Evolutionary conservation across 1,284 basidiomycete species (phyloP), one percentile per base, ranked within the genome.

Genomic region (Microbotryomycetes sp.): DNA sequence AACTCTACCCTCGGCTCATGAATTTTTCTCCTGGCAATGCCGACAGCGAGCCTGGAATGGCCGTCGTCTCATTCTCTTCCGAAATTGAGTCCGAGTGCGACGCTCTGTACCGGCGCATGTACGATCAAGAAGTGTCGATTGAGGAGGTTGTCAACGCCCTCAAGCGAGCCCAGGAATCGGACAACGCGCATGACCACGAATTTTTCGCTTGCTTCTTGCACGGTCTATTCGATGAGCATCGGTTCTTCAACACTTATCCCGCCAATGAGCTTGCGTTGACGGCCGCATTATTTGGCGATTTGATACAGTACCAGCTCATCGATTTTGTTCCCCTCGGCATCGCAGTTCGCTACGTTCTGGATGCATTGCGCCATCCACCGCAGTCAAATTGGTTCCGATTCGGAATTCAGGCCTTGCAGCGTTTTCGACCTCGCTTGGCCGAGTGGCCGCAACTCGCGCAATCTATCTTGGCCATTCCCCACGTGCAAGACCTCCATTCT

Each of bases 161-260:
- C 45, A 86, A 90, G 76, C 84, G 85, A 54, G 85, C 86, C 79
- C 90, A 93, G 73, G 83, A 83, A 57, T 96, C 93, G 26, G 81
- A 82, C 28, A 90, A 88, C 70, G 75, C 85, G 45, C 85, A 87
- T 65, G 92, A 97, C 71, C 91, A 93, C 74, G 91, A 98, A 78
- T 85, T 97, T 62, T 97, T 98, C 74, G 96, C 93, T 15, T 97
- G 93, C 82, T 94, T 97, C 84, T 85, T 98, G 55, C 93, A 97
- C 79, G 96, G 97, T 78, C 84, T 99, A 57, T 98, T 99, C 77
- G 96, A 98, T 83, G 96, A 99, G 79, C 97, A 97, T 83, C 92
- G 93, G 74, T 98, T 97, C 81, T 97, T 98, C 83, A 91, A 96
- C 74, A 88, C 89, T 55, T 94, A 99, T 73, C 96, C 96, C 16